Evolutionary conservation across 73 alveolate genomes (phyloP).

Genomic region (Paramecium caudatum): DNA sequence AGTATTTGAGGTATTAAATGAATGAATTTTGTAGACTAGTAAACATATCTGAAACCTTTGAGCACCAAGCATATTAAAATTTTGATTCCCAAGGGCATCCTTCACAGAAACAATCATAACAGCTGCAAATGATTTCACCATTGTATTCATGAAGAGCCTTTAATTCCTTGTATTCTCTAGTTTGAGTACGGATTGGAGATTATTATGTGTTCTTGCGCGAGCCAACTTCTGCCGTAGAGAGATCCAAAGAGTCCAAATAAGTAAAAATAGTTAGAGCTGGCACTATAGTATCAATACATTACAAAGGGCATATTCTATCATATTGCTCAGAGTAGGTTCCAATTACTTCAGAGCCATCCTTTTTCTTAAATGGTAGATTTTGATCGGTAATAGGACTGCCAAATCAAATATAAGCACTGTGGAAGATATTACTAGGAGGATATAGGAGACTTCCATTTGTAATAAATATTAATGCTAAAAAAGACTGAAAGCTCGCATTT

Average conservation of each 20-base stretch:
- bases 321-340: not conserved
- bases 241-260: not conserved
- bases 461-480: too few relatives aligned
- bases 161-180: conserved; percentile 11
- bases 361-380: too few relatives aligned
- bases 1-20: not conserved
- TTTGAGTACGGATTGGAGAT: not conserved
- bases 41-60: not conserved
- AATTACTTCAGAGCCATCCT: not conserved
- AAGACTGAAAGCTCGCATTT: too few relatives aligned
- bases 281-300: not conserved
- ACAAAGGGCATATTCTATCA: not conserved
- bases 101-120: conserved; percentile 66
- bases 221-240: not conserved
- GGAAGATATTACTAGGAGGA: too few relatives aligned
- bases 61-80: not conserved
- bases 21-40: not conserved
- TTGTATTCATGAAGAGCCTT: conserved; percentile 30
- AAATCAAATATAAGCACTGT: too few relatives aligned
- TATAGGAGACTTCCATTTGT: too few relatives aligned
- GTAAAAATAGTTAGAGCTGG: not conserved
- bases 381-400: too few relatives aligned
- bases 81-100: conserved; percentile 60
- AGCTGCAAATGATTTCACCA: not conserved
- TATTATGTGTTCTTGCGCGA: conserved; percentile 11